These are phyloP conservation scores for Talaromyces thailandensis DNA, from an alignment of 495 filamentous ascomycete species.

Conservation along the genomic window DNA sequence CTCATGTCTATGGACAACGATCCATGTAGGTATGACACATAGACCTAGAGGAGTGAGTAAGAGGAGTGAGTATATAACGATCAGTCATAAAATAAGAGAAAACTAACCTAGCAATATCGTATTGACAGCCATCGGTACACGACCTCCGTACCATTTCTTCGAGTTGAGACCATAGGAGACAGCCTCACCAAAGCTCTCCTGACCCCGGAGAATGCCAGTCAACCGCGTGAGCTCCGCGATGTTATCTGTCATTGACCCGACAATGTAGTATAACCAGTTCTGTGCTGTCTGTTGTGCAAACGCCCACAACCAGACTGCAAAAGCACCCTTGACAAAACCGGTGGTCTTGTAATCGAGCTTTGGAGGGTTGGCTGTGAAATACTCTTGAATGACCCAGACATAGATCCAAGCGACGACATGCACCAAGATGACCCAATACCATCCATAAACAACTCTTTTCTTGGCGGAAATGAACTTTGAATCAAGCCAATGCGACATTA, in stretches of 20 bases:
- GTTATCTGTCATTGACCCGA: constrained; percentile 45
- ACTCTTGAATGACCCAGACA: constrained; percentile 40
- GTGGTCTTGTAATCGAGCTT: constrained; percentile 32
- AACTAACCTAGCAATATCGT: constrained; percentile 35
- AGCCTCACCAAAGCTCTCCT: constrained; percentile 53
- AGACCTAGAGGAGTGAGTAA: constrained; percentile 4
- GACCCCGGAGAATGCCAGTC: constrained; percentile 49
- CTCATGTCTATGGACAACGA: constrained; percentile 11
- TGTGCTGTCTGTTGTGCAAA: constrained; percentile 37
- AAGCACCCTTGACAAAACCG: constrained; percentile 35
- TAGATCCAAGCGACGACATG: constrained; percentile 38
- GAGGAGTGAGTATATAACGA: too few species aligned
- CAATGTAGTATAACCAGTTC: constrained; percentile 50
- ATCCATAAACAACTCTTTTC: constrained; percentile 30
- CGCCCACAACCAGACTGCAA: constrained; percentile 38
- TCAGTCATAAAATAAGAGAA: not conserved
- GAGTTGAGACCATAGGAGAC: constrained; percentile 49
- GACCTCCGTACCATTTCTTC: constrained; percentile 33
- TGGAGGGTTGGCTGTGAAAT: constrained; percentile 33
- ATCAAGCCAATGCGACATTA: constrained; percentile 34
- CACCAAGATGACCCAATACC: constrained; percentile 30
- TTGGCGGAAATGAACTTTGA: constrained; percentile 26
- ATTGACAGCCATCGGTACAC: constrained; percentile 40
- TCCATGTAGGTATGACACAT: constrained; percentile 23
- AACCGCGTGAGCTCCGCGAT: constrained; percentile 50